Percentiles rank a stretch among this genome's conserved stretches.
phyloP scores from a whole-genome alignment of 2,329 filamentous ascomycete genomes.

The Aspergillus puulaauensis region DNA sequence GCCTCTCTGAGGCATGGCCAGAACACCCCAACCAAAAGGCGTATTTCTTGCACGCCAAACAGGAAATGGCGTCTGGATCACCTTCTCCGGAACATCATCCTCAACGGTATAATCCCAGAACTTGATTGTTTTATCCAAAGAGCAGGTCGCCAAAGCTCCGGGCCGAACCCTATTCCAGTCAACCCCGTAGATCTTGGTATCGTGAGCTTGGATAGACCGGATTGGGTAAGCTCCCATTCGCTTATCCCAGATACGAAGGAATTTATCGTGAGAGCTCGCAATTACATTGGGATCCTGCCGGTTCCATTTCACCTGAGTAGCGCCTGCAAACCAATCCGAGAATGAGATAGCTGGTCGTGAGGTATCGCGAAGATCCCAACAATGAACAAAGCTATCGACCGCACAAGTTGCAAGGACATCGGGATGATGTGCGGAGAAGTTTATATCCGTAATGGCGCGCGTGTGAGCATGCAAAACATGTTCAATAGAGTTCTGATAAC shows the following conservation, averaged over 20 bases:
- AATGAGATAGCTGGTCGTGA: slow-evolving; percentile 74
- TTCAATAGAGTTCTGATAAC: slow-evolving; percentile 77
- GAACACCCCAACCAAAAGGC: slow-evolving; percentile 79
- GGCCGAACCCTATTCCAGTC: slow-evolving; percentile 84
- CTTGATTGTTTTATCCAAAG: slow-evolving; percentile 87
- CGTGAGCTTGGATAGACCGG: slow-evolving; percentile 81
- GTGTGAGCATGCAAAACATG: slow-evolving; percentile 83
- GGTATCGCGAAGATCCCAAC: slow-evolving; percentile 81
- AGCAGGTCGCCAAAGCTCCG: slow-evolving; percentile 79
- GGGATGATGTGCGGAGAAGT: slow-evolving; percentile 90
- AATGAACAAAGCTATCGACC: slow-evolving; percentile 89
- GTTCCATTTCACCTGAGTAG: slow-evolving; percentile 94
- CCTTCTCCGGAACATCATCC: slow-evolving; percentile 66
- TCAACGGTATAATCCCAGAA: slow-evolving; percentile 79
- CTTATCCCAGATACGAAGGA: slow-evolving; percentile 87
- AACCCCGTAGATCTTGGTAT: slow-evolving; percentile 90
- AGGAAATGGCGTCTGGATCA: slow-evolving; percentile 80
- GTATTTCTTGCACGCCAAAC: slow-evolving; percentile 91
- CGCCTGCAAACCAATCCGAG: slow-evolving; percentile 90
- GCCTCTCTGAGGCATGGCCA: slow-evolving; percentile 90
- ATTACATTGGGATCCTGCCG: slow-evolving; percentile 82
- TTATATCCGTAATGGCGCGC: slow-evolving; percentile 91
- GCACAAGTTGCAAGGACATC: slow-evolving; percentile 87
- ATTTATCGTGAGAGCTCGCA: slow-evolving; percentile 86
- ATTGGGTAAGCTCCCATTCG: slow-evolving; percentile 75